phyloP scores from a whole-genome alignment of 139 green algal species.

The Micromonas commoda region DNA sequence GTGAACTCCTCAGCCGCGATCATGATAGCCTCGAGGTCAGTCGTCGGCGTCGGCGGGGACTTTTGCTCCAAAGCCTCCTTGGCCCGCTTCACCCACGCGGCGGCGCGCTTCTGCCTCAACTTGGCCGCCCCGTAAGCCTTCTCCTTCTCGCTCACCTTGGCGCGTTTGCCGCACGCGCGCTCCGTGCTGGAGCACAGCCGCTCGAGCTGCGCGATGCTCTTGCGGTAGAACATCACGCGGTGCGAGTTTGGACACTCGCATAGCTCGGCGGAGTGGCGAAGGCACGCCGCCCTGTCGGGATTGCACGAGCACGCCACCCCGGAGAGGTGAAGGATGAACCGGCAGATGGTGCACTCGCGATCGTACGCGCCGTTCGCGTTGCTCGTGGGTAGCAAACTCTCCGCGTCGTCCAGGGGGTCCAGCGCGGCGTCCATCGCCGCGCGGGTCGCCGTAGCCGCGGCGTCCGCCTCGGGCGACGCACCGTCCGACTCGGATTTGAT shows the following conservation, averaged over 20 bases:
- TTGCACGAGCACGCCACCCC: slow-evolving; percentile 34
- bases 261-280: slow-evolving; percentile 41
- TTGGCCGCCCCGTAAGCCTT: not conserved
- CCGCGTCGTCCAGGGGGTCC: slow-evolving; percentile 18
- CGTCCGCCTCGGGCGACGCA: slow-evolving; percentile 1
- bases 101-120: not conserved
- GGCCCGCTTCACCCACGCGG: slow-evolving; percentile 7
- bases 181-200: slow-evolving; percentile 28
- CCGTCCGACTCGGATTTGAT: not conserved
- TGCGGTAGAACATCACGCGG: slow-evolving; percentile 58
- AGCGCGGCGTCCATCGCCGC: slow-evolving; percentile 15
- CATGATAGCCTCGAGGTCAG: not conserved
- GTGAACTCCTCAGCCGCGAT: slow-evolving; percentile 15
- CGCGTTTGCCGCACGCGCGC: not conserved
- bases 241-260: slow-evolving; percentile 56
- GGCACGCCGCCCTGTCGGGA: not conserved
- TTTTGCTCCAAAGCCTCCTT: not conserved
- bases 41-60: not conserved
- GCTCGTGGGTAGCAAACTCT: not conserved
- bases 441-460: slow-evolving; percentile 10
- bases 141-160: not conserved
- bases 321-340: slow-evolving; percentile 35
- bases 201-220: slow-evolving; percentile 58
- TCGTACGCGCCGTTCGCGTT: slow-evolving; percentile 9
- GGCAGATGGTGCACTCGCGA: slow-evolving; percentile 37